Base-by-base conservation (phyloP, 169 alveolate species). In the Perkinsus olseni region DNA sequence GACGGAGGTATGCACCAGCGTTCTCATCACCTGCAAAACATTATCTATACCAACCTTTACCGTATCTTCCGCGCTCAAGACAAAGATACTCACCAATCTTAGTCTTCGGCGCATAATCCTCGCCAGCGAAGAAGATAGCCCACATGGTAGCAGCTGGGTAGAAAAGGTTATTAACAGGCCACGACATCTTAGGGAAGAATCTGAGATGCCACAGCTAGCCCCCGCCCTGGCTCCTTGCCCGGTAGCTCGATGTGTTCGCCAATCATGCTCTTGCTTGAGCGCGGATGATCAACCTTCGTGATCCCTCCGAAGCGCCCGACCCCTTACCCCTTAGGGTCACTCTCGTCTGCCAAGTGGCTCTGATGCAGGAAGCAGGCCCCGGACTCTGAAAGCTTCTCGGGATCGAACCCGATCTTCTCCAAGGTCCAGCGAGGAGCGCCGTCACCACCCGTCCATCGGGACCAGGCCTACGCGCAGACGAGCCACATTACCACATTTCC, bases 341-440 rank as follows among this genome's bases (percentile, higher is more conserved):
- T 28, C 31, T 62, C 82, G 17, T 62, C 82, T 28, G 13, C 28
- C 82, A 62, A 28, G 17, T 62, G 28, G 17, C 34, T 4, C 31
- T 62, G 82, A 28, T 62, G 82, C 17, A 62, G 34, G 31, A 62
- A 62, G 31, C 82, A 62, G 36, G 82, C 34, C 31, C 82, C 82
- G 10, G 37, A 62, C 34, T 62, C 82, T 0, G 82, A 62, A 13
- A 62, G 82, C 82, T 62, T 62, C 31, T 62, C 74, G 24, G 93
- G 74, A 37, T 38, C 39, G 39, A 91, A 39, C 8, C 93, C 93
- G 6, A 91, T 37, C 13, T 17, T 31, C 38, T 91, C 93, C 74
- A 91, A 45, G 36, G 93, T 91, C 93, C 93, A 91, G n/a, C 74
- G 17, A 0, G 93, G 93, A 11, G 93, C 93, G 21, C 93, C 93